Percentiles rank a stretch among this genome's conserved stretches.
Conservation (phyloP, 495 filamentous ascomycete genomes). For the Tuber microsphaerosporum region DNA sequence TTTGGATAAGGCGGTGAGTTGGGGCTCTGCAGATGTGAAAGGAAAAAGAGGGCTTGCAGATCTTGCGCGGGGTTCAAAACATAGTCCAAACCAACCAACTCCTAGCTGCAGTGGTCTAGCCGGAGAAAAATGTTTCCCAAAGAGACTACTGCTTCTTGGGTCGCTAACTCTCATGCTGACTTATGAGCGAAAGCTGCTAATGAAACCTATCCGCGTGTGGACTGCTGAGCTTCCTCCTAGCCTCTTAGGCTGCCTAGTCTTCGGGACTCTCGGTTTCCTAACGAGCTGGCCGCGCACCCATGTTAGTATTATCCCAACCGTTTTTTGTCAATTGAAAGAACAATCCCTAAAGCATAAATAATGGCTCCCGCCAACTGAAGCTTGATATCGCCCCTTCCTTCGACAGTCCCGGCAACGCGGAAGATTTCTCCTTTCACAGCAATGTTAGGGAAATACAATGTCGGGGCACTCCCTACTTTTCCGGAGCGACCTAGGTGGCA, state of each 20-base stretch:
- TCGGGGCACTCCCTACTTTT: too few relatives aligned
- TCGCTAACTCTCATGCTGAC: too few relatives aligned
- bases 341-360: background rate
- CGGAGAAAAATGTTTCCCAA: too few relatives aligned
- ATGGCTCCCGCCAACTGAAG: background rate
- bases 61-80: constrained; percentile 19
- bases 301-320: background rate
- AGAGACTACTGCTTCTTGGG: too few relatives aligned
- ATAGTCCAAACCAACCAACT: too few relatives aligned
- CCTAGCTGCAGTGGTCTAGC: too few relatives aligned
- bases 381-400: background rate
- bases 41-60: background rate
- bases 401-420: background rate
- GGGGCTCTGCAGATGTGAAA: background rate
- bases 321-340: background rate
- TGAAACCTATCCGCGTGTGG: constrained; percentile 19
- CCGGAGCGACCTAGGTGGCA: too few relatives aligned
- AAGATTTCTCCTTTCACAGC: background rate
- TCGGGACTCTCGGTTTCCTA: background rate
- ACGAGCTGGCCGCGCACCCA: background rate
- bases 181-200: too few relatives aligned
- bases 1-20: background rate
- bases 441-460: too few relatives aligned
- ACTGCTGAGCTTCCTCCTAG: background rate
- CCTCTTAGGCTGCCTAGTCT: too few relatives aligned